A percentile compares a stretch with the other conserved stretches of the same genome.
phyloP scores from a whole-genome alignment of 148 eudicot genomes.

The Chenopodium berlandieri region DNA sequence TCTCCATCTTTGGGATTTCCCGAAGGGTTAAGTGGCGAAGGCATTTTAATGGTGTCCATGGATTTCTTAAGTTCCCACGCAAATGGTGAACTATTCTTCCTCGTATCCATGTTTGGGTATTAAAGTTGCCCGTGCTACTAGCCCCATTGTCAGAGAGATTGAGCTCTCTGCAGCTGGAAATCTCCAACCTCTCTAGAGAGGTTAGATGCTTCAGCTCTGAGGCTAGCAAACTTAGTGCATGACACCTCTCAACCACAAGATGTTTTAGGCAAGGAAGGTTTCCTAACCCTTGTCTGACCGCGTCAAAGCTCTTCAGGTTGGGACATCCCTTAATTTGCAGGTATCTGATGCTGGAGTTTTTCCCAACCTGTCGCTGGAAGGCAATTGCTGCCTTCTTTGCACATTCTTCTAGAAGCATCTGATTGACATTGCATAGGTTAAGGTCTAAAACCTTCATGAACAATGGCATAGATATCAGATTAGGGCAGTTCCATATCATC shows the following conservation, averaged over 20 bases:
- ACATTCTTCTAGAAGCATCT: slow-evolving; percentile 20
- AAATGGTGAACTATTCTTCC: background rate
- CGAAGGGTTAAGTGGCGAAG: slow-evolving; percentile 16
- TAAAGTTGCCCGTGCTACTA: background rate
- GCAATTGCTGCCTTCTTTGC: slow-evolving; percentile 3
- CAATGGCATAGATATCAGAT: slow-evolving; percentile 25
- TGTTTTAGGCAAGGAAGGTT: slow-evolving; percentile 17
- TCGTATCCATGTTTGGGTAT: background rate
- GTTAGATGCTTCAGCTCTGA: slow-evolving; percentile 11
- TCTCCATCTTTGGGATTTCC: slow-evolving; percentile 23
- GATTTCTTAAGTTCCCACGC: background rate
- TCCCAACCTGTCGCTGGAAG: background rate
- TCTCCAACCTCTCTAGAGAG: slow-evolving; percentile 20
- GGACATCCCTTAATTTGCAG: slow-evolving; percentile 28
- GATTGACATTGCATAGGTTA: slow-evolving; percentile 25
- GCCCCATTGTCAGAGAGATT: background rate
- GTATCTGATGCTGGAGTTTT: background rate
- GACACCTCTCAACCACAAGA: slow-evolving; percentile 20
- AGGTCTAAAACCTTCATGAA: slow-evolving; percentile 14
- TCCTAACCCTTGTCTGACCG: slow-evolving; percentile 18
- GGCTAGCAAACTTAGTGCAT: slow-evolving; percentile 16
- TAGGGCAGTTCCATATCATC: slow-evolving; percentile 34
- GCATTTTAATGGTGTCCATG: background rate
- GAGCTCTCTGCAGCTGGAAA: slow-evolving; percentile 30
- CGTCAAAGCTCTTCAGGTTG: slow-evolving; percentile 10